Conservation (phyloP, 768 basidiomycete species). For the Tephrocybe sp. region DNA sequence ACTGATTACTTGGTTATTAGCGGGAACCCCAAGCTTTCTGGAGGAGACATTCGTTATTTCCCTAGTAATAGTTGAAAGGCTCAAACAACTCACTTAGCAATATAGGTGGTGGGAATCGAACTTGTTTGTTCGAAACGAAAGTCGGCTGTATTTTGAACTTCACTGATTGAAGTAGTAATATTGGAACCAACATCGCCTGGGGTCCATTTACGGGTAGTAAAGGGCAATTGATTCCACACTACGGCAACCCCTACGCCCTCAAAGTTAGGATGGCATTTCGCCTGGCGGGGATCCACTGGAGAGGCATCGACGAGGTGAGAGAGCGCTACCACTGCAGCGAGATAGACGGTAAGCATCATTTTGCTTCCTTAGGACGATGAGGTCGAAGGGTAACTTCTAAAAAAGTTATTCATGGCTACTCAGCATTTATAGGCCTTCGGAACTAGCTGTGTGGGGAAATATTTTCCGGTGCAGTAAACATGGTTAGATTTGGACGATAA, state of each 20-base stretch:
- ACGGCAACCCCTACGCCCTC: conserved; percentile 12
- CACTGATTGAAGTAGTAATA: conserved; percentile 8
- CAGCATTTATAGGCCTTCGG: no score
- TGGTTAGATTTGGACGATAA: no score
- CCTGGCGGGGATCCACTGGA: conserved; percentile 9
- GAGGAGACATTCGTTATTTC: not conserved
- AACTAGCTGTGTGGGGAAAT: no score
- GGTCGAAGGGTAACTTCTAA: no score
- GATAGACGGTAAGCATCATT: not conserved
- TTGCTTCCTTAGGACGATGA: not conserved
- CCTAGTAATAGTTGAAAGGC: not conserved
- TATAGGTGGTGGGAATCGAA: not conserved
- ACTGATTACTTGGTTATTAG: conserved; percentile 11
- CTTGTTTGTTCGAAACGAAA: conserved; percentile 10
- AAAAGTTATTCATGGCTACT: no score
- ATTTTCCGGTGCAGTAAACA: no score
- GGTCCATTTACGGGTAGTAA: conserved; percentile 9
- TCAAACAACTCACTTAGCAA: conserved; percentile 5
- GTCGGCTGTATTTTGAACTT: conserved; percentile 1
- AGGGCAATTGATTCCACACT: conserved; percentile 10
- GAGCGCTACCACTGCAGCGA: not conserved
- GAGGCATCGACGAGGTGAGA: conserved; percentile 1
- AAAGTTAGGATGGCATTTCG: conserved; percentile 12
- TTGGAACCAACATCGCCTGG: conserved; percentile 7
- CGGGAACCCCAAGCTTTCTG: conserved; percentile 9